Conservation (phyloP, 768 basidiomycete genomes). For the Boletus insuetus region DNA sequence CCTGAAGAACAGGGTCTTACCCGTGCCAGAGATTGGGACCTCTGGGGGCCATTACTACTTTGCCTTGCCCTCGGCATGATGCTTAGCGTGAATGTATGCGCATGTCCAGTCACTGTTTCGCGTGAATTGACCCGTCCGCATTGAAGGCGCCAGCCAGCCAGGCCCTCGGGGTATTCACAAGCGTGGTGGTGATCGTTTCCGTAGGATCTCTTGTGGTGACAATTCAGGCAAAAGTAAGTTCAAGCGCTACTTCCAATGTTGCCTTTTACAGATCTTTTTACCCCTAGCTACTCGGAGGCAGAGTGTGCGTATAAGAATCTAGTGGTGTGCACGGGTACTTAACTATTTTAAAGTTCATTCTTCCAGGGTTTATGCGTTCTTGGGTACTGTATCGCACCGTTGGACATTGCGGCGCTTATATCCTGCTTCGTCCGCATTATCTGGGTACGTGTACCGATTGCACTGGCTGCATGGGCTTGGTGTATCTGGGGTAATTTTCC, state of each 20-base stretch:
- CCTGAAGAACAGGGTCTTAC: conserved; percentile 2
- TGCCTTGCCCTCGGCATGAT: conserved; percentile 79
- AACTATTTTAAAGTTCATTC: conserved; percentile 61
- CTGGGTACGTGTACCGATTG: conserved; percentile 84
- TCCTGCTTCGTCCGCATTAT: conserved; percentile 82
- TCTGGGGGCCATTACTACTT: conserved; percentile 92
- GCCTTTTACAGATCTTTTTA: background rate
- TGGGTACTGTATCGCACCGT: conserved; percentile 93
- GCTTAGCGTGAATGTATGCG: conserved; percentile 76
- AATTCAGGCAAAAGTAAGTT: conserved; percentile 85
- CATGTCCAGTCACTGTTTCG: background rate
- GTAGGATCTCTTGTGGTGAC: conserved; percentile 90
- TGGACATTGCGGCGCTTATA: conserved; percentile 86
- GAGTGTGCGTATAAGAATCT: conserved; percentile 57
- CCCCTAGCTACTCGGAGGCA: conserved; percentile 70
- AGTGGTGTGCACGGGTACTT: background rate
- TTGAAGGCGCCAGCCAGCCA: conserved; percentile 77
- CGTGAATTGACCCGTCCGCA: background rate
- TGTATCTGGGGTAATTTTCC: conserved; percentile 84
- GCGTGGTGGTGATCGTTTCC: conserved; percentile 90
- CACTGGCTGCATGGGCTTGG: conserved; percentile 90
- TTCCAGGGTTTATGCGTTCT: conserved; percentile 95
- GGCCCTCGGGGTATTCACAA: conserved; percentile 86
- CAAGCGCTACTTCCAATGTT: background rate
- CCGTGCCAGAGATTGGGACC: conserved; percentile 83